Base-by-base conservation (phyloP, 2,329 filamentous ascomycete species). In the Blastomyces silverae region DNA sequence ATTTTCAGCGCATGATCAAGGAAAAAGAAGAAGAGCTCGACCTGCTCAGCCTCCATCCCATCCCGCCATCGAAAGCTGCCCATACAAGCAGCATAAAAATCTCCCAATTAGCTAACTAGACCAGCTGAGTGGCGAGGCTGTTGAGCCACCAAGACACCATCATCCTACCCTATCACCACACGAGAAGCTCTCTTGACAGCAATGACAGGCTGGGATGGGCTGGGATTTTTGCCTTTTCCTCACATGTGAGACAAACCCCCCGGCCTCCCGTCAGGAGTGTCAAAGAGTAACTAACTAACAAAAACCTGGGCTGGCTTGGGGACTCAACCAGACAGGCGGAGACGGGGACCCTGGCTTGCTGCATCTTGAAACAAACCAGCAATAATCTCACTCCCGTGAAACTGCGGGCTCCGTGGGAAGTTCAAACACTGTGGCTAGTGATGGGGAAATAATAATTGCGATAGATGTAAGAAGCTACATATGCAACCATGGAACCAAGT, bases 101-200 rank as follows among this genome's bases (percentile, higher is more conserved):
- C 13, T 17, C 22, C 50, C 10, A 28, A 31, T 17, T 53, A 53
- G 13, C 50, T 13, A 28, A 17, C 13, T 25, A 53, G 20, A 37
- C 28, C 31, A 57, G 55, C 55, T 39, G 31, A 39, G 55, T 57
- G 55, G 55, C 55, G 34, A 57, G 13, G 55, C 34, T 57, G 17
- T n/a, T 57, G 31, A 57, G 53, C 53, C 53, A 57, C 53, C 53
- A 57, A 3, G 20, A 22, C 31, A 11, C 31, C 34, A 5, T 37
- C 55, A 4, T n/a, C 55, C n/a, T 57, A n/a, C 34, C 55, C 28
- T 39, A 57, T 34, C 55, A n/a, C n/a, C 31, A 20, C 17, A 13
- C 28, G 2, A n/a, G 55, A 57, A 57, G 15, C 55, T 3, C 7
- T n/a, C 55, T 15, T 34, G 55, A 57, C 34, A 55, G 5, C 13